Conservation (phyloP, 257 asterid species). For the Solanum phureja region DNA sequence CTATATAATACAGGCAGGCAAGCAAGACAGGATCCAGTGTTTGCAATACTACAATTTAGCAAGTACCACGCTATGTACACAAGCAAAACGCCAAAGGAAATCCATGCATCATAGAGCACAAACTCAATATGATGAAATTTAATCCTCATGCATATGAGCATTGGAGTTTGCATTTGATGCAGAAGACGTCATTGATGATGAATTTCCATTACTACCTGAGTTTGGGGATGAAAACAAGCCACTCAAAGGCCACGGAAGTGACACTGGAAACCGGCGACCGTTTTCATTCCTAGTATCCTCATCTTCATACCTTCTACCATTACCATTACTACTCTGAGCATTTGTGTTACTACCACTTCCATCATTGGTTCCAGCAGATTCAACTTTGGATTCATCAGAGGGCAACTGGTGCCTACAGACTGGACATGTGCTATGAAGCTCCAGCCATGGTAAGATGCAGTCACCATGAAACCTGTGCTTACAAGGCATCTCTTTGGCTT, state of each 20-base stretch:
- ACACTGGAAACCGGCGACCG: constrained; percentile 45
- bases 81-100: neutral
- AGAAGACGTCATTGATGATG: constrained; percentile 13
- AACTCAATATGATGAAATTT: constrained; percentile 7
- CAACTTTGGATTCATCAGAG: constrained; percentile 53
- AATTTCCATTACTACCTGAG: constrained; percentile 17
- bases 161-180: constrained; percentile 19
- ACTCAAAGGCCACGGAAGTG: constrained; percentile 74
- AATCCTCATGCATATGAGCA: constrained; percentile 24
- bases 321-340: constrained; percentile 1
- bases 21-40: neutral
- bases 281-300: constrained; percentile 25
- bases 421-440: constrained; percentile 91
- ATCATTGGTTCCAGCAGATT: constrained; percentile 17
- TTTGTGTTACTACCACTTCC: neutral
- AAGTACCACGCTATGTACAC: neutral
- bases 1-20: neutral
- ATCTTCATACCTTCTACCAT: neutral
- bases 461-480: constrained; percentile 60
- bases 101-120: neutral
- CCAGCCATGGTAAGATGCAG: constrained; percentile 83
- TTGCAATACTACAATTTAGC: neutral
- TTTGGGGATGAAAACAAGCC: constrained; percentile 38
- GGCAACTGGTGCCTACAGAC: constrained; percentile 72
- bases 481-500: constrained; percentile 82